Evolutionary conservation across 2,329 filamentous ascomycete genomes (phyloP).

Genomic region (Ilyonectria robusta): DNA sequence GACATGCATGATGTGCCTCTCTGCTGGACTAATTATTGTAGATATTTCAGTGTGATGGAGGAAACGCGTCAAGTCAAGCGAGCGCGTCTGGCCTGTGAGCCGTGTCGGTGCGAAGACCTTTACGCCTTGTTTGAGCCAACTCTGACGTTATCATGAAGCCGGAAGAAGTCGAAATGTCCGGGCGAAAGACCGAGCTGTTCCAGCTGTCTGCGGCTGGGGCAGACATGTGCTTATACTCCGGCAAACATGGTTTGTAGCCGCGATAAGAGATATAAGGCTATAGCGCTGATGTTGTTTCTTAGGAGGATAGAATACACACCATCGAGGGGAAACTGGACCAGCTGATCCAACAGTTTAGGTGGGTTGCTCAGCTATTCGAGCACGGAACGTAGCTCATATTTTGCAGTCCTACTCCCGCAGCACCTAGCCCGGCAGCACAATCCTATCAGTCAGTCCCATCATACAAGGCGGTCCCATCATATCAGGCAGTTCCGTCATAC

Average conservation of each 20-base stretch:
- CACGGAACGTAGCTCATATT: neutral
- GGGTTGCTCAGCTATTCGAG: neutral
- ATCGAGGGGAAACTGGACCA: slow-evolving; percentile 47
- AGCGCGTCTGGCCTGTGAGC: neutral
- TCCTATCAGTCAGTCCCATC: neutral
- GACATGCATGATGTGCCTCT: no score
- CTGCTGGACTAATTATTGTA: no score
- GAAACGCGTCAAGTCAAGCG: neutral
- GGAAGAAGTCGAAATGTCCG: slow-evolving; percentile 42
- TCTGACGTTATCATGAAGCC: slow-evolving; percentile 16
- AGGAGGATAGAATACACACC: slow-evolving; percentile 52
- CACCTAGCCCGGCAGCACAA: neutral
- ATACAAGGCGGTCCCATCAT: neutral
- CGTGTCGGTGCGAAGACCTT: neutral
- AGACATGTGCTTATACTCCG: slow-evolving; percentile 18
- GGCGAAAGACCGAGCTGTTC: slow-evolving; percentile 40
- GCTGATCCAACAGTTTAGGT: slow-evolving; percentile 40
- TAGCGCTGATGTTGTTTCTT: slow-evolving; percentile 22
- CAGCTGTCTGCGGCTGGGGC: slow-evolving; percentile 37
- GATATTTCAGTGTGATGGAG: neutral
- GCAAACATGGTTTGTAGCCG: slow-evolving; percentile 32
- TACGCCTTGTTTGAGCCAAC: neutral
- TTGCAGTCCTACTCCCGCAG: slow-evolving; percentile 8
- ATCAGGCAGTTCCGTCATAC: neutral
- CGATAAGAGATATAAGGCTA: neutral